Evolutionary conservation across 345 rosid species (phyloP).

Genomic region (Salix koriyanagi): DNA sequence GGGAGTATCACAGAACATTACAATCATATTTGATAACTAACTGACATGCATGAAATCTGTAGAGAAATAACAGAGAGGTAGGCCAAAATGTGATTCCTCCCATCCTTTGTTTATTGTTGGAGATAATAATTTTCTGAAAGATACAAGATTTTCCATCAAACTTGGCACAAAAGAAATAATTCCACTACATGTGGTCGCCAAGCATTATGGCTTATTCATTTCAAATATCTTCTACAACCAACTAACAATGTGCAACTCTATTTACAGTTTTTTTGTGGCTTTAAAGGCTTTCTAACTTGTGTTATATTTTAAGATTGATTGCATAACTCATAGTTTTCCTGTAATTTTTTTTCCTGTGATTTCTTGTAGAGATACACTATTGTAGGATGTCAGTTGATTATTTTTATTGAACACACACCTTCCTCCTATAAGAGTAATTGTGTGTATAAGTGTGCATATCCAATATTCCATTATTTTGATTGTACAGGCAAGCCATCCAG

Average conservation of each 20-base stretch:
- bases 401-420: neutral
- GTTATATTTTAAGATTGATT: neutral
- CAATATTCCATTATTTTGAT: constrained; percentile 2
- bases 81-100: neutral
- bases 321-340: neutral
- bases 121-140: neutral
- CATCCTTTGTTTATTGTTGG: neutral
- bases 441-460: neutral
- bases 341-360: neutral
- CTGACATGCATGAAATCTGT: neutral
- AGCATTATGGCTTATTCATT: neutral
- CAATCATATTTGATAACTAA: neutral
- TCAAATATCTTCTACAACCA: neutral
- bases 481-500: constrained; percentile 76
- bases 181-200: neutral
- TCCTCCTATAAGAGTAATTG: neutral
- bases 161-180: neutral
- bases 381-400: neutral
- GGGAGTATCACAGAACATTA: neutral
- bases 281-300: neutral
- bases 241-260: neutral
- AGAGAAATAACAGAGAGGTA: neutral
- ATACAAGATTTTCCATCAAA: neutral
- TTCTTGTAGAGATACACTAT: neutral
- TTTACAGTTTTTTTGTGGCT: neutral